phyloP scores from a whole-genome alignment of 306 rosid species.

The Cucurbita argyrosperma region DNA sequence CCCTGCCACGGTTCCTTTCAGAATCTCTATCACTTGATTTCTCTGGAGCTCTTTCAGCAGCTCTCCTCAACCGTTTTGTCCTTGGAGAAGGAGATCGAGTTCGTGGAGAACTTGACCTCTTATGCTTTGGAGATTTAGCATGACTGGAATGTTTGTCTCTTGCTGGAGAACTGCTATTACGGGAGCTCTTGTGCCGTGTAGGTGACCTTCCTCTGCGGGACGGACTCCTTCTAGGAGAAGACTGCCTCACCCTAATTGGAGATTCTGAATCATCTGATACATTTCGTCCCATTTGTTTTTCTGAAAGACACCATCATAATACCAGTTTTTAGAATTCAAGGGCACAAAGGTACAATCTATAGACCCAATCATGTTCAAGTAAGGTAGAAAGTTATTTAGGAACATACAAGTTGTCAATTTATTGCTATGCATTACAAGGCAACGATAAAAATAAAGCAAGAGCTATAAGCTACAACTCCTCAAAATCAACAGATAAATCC shows the following conservation, averaged over 20 bases:
- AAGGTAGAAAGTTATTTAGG: background rate
- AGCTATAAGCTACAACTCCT: background rate
- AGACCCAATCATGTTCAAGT: background rate
- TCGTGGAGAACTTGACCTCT: constrained; percentile 14
- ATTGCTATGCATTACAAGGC: background rate
- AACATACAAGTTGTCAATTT: background rate
- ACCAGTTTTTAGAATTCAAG: background rate
- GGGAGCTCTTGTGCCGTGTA: constrained; percentile 21
- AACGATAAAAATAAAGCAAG: background rate
- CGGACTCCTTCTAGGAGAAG: constrained; percentile 17
- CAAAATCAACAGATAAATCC: background rate
- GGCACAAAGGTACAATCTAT: background rate
- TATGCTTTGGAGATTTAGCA: constrained; percentile 25
- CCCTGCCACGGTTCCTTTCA: constrained; percentile 20
- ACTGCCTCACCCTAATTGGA: constrained; percentile 10
- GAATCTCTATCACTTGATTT: constrained; percentile 14
- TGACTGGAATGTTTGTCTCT: constrained; percentile 18
- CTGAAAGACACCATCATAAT: background rate
- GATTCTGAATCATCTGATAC: constrained; percentile 10
- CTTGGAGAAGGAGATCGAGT: constrained; percentile 38
- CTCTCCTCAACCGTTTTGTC: constrained; percentile 36
- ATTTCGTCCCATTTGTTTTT: constrained; percentile 12
- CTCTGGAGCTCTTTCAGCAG: constrained; percentile 20
- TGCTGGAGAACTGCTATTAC: constrained; percentile 18
- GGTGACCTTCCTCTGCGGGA: constrained; percentile 29